Base-by-base conservation (phyloP, 2,329 filamentous ascomycete species). In the Fusarium longipes region DNA sequence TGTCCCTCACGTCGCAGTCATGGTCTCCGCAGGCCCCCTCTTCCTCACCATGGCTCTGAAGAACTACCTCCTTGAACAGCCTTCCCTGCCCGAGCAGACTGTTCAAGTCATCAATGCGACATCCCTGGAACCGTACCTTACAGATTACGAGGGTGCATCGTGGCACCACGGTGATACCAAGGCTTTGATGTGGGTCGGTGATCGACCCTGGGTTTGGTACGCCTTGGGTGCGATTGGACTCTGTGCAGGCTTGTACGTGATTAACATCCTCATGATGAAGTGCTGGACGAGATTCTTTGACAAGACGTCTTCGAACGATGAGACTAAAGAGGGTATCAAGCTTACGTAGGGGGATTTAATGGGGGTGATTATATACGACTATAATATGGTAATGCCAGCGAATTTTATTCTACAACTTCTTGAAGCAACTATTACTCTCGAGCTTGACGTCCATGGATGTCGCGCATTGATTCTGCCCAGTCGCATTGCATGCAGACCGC, bases 1-100 rank as follows among this genome's bases (percentile, higher is more conserved):
- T 86, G 89, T 17, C 48, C 81, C 81, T 1, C 93, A 94, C 77
- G 90, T 92, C 73, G 92, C 90, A 24, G 90, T 94, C 71, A 94
- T 94, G 92, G 89, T 90, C 44, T 89, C 87, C 11, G 92, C 92
- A 0, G 91, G 91, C 0, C 91, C 91, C 1, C 81, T 94, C 29
- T 94, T 93, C 80, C 79, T 94, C 43, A 92, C 88, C 56, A 86
- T 93, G 38, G 85, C 92, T 61, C 91, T 91, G 89, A 88, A 91
- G 74, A 87, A 92, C 76, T 93, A 91, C 77, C 87, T 88, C 76
- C 82, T 84, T 32, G 79, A 82, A 18, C 80, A 80, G 40, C 83
- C 78, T 12, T 65, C 65, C 3, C 62, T 77, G 44, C 74, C 75
- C 6, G 58, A 70, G 15, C 57, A 66, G 2, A 65, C 71, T 3